A percentile compares a stretch with the other conserved stretches of the same genome.
These are phyloP conservation scores for Lactifluus volemus DNA, from an alignment of 768 basidiomycete genomes.

Conservation along the genomic window DNA sequence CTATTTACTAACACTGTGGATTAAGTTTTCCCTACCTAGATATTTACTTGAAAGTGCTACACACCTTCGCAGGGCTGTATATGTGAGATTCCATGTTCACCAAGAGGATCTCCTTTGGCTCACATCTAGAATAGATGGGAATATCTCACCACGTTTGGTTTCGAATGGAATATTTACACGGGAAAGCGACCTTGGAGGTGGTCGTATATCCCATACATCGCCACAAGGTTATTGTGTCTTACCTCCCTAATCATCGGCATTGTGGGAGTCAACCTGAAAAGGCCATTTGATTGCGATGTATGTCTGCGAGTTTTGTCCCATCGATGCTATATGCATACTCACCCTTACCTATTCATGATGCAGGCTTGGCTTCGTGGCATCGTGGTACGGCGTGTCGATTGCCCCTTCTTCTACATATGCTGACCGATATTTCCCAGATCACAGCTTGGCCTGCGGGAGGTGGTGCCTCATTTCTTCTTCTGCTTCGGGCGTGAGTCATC, in stretches of 20 bases:
- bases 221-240: neutral
- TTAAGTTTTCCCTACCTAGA: neutral
- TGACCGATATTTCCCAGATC: neutral
- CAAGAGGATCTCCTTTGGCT: neutral
- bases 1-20: neutral
- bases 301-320: neutral
- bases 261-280: neutral
- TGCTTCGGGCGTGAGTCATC: slow-evolving; percentile 7
- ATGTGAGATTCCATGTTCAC: neutral
- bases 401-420: too few relatives aligned
- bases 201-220: slow-evolving; percentile 2
- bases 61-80: slow-evolving; percentile 3
- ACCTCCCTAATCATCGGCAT: neutral
- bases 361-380: slow-evolving; percentile 3
- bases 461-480: slow-evolving; percentile 5
- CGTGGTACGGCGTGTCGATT: neutral
- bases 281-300: neutral
- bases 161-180: slow-evolving; percentile 6
- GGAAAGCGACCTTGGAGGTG: slow-evolving; percentile 8
- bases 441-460: neutral
- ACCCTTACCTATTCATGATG: neutral
- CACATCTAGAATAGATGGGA: slow-evolving; percentile 1
- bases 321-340: neutral
- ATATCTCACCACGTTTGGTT: neutral
- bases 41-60: neutral